These are phyloP conservation scores for Perkinsus olseni DNA, from an alignment of 169 alveolate species.

Conservation along the genomic window DNA sequence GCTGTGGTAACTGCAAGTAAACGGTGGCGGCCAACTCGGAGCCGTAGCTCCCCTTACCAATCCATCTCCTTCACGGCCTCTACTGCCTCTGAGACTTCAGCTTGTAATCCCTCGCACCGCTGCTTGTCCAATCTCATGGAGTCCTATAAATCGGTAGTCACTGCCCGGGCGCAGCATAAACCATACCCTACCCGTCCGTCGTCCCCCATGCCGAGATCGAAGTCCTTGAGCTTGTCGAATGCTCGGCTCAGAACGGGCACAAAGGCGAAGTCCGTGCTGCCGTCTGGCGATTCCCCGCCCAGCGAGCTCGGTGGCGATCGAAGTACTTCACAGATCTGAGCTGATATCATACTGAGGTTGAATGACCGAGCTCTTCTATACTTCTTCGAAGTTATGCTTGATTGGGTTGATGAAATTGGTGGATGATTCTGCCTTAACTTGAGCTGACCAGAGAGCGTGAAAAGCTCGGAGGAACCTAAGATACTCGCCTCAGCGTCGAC, in stretches of 20 bases:
- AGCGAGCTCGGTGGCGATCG: neutral
- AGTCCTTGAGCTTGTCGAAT: too few species aligned
- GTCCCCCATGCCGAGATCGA: too few species aligned
- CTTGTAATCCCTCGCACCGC: neutral
- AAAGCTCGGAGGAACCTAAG: neutral
- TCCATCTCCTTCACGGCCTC: neutral
- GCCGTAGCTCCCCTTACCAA: neutral
- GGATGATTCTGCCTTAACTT: neutral
- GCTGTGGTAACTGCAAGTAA: too few species aligned
- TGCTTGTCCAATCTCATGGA: too few species aligned
- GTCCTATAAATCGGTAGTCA: too few species aligned
- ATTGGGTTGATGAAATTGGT: neutral
- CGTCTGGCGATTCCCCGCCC: too few species aligned
- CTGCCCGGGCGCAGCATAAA: too few species aligned
- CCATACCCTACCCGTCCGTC: too few species aligned
- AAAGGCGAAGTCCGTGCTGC: too few species aligned
- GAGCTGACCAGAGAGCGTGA: neutral
- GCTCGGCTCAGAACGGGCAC: too few species aligned
- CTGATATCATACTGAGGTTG: neutral
- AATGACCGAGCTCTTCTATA: too few species aligned
- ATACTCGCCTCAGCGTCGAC: neutral
- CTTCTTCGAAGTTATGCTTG: neutral
- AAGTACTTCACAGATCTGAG: neutral
- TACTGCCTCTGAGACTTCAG: neutral
- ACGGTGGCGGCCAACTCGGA: too few species aligned